Base-by-base conservation (phyloP, 108 stramenopile species). In the Parietichytrium sp. region DNA sequence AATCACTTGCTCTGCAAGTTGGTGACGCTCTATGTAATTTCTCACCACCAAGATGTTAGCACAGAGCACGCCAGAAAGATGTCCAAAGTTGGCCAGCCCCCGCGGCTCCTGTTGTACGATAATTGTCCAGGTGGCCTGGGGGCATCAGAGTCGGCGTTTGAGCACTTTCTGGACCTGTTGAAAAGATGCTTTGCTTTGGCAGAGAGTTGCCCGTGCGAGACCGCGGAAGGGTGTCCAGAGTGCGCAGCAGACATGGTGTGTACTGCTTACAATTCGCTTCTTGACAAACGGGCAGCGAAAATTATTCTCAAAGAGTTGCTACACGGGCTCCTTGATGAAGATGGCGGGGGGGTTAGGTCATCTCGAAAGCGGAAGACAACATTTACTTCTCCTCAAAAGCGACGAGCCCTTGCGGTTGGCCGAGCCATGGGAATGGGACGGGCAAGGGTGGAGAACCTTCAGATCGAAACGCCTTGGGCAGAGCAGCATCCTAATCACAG, bases 1-100 rank as follows among this genome's bases (percentile, higher is more conserved):
- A 93, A 91, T 10, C 97, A 98, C 85, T 94, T 95, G 6, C 79
- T 98, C 50, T 85, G 95, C 12, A 92, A 94, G 20, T 93, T 96
- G 48, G 91, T 94, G 42, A 95, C 96, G 29, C 85, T 95, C 31
- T 95, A 94, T 83, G 92, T 94, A 1, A 89, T 93, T 29, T 94
- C 94, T 48, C 88, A 93, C 25, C 52, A 82, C 31, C 82, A 87
- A 15, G 94, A 95, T 82, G 51, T 95, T 10, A 87, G 80, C 23
- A 81, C 53, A 2, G 88, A 88, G 38, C 86, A 88, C 29, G 86
- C 48, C 36, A 47, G 48, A 38, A 48, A 81, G 16, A 15, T 38
- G 47, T 49, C 86, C n/a, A 10, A 52, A 18, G 84, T 88, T 1
- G 84, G 86, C 15, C 52, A 54, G 15, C 89, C 89, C 6, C 54